Evolutionary conservation across 768 basidiomycete genomes (phyloP).

Genomic region (Cyclocybe aegerita): DNA sequence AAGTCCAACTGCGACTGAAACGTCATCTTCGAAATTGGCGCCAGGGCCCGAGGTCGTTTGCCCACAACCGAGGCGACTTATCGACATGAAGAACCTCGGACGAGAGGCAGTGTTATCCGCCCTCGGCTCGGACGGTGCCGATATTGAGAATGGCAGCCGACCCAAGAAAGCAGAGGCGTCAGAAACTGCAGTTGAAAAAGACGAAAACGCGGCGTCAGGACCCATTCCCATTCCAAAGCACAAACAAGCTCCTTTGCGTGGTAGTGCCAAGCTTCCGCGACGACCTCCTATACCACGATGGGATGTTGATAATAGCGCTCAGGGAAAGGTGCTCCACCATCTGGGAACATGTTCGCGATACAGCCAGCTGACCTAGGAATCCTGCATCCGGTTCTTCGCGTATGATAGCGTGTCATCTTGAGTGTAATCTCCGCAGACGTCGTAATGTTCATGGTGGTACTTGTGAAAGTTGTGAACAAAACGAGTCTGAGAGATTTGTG

Average conservation of each 20-base stretch:
- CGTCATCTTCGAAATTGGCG: neutral
- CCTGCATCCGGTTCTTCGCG: too few relatives aligned
- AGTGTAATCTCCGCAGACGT: too few relatives aligned
- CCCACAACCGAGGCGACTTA: neutral
- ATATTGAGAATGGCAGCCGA: slow-evolving; percentile 14
- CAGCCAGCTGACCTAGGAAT: too few relatives aligned
- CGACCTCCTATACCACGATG: slow-evolving; percentile 26
- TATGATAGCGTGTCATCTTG: too few relatives aligned
- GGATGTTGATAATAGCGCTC: slow-evolving; percentile 12
- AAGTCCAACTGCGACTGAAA: neutral
- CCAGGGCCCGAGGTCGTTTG: neutral
- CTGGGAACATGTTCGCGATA: neutral
- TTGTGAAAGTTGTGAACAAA: neutral
- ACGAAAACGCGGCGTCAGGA: slow-evolving; percentile 8
- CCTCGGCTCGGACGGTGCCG: slow-evolving; percentile 12
- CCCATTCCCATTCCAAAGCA: slow-evolving; percentile 8
- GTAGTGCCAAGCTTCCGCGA: slow-evolving; percentile 20
- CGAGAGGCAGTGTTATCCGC: slow-evolving; percentile 14
- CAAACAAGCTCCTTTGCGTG: slow-evolving; percentile 20
- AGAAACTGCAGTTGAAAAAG: slow-evolving; percentile 8
- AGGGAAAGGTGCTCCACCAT: neutral
- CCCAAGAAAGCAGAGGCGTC: slow-evolving; percentile 3
- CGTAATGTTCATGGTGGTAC: too few relatives aligned
- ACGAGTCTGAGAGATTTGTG: neutral
- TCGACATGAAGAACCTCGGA: slow-evolving; percentile 13